Base-by-base conservation (phyloP, 495 filamentous ascomycete species). In the Podospora australis region DNA sequence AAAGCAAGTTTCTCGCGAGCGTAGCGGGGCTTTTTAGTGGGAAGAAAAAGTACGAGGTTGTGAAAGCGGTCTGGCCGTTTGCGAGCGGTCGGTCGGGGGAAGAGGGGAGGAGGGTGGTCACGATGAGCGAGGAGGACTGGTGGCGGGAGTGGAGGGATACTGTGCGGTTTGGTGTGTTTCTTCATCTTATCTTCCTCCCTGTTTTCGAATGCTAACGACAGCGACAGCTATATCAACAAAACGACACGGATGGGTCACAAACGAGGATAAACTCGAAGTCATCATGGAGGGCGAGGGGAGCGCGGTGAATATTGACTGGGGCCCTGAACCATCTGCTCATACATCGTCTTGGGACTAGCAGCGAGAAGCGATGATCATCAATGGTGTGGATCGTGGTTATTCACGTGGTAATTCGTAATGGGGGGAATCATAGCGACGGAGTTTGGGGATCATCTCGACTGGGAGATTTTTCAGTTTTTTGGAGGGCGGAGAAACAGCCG, bases 61-160 rank as follows among this genome's bases (percentile, higher is more conserved):
- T 75, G 28, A 70, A 71, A 44, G 67, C 72, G 0, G 70, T 75
- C 2, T 77, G 70, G 69, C 70, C 69, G 26, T 71, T 73, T 46
- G 67, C 71, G 5, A 68, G 67, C 11, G 52, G 58, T 39, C 61
- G 52, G 40, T 65, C 58, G 30, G 69, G 70, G 28, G 67, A 69
- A 29, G 54, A 53, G 5, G 66, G 64, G 3, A 54, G 70, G 26
- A 52, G 60, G 34, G 76, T 69, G 48, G 62, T 60, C 2, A 70
- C 77, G 16, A 72, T 75, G 55, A 74, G 64, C 11, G 75, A 80
- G 59, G 72, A 78, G 55, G 63, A 56, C 0, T 78, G 75, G 75
- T 78, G 74, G 69, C 59, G 63, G 39, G 71, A 75, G 43, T 77
- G 73, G 72, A 65, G 56, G 42, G 70, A 70, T 25, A 60, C 67